Evolutionary conservation across 139 green algal species (phyloP).

Genomic region (Chlamydomonas eustigma): DNA sequence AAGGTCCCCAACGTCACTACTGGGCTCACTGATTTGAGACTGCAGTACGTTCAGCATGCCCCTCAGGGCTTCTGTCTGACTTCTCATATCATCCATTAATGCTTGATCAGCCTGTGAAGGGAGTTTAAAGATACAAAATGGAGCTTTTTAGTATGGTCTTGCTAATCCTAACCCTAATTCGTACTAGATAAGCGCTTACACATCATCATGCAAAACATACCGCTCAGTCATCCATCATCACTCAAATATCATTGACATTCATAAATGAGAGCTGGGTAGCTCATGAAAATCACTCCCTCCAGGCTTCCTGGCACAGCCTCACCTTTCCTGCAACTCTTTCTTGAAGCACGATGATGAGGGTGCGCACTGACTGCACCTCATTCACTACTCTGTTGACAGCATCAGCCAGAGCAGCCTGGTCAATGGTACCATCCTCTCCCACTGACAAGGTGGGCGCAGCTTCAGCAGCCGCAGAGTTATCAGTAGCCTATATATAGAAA

Average conservation of each 20-base stretch:
- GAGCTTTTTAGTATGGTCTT: no score
- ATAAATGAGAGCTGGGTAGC: no score
- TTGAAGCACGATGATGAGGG: background rate
- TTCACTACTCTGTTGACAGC: background rate
- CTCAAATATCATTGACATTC: no score
- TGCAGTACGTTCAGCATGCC: background rate
- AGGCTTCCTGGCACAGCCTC: background rate
- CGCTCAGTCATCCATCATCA: no score
- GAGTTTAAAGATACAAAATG: no score
- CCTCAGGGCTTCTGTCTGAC: background rate
- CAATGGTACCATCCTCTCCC: background rate
- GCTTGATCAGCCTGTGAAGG: background rate
- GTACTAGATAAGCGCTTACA: no score
- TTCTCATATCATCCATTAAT: background rate
- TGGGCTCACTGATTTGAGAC: no score
- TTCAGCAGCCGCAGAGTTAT: no score
- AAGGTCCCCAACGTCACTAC: no score
- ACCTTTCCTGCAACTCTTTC: background rate
- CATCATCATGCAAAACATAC: no score
- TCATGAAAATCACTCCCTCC: background rate
- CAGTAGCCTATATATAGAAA: no score
- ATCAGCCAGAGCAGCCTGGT: background rate
- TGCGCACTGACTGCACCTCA: background rate
- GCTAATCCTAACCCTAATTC: no score
- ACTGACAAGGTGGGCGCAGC: background rate